These are phyloP conservation scores for Ophiocordyceps camponoti-leonardi DNA, from an alignment of 2,329 filamentous ascomycete species.

Conservation along the genomic window DNA sequence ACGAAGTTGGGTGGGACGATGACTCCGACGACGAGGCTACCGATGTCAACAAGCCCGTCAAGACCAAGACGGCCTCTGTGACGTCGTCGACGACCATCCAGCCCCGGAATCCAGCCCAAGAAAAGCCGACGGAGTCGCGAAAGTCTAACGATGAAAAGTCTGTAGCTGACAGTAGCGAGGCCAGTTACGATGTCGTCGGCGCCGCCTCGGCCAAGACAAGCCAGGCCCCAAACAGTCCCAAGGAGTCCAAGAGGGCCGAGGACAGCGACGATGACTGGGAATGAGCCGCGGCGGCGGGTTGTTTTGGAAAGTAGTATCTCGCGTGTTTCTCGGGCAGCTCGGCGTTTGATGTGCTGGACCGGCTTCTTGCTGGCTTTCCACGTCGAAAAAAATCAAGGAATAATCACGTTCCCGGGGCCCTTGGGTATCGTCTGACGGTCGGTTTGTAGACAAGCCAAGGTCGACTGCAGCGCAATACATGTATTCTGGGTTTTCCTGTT, in stretches of 20 bases:
- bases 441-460: not conserved
- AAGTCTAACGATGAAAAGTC: conserved; percentile 79
- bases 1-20: conserved; percentile 57
- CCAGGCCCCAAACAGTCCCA: conserved; percentile 54
- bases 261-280: conserved; percentile 13
- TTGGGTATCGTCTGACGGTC: not conserved
- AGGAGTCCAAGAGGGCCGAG: conserved; percentile 34
- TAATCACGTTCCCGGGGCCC: conserved; percentile 3
- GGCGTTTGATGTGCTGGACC: conserved; percentile 15
- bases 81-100: conserved; percentile 45
- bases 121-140: conserved; percentile 49
- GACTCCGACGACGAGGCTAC: conserved; percentile 39
- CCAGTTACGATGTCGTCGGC: conserved; percentile 86
- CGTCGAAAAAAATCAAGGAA: conserved; percentile 1
- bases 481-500: not conserved
- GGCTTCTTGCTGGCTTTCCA: conserved; percentile 1
- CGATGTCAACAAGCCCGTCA: not conserved
- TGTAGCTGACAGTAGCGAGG: conserved; percentile 70
- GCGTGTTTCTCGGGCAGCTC: conserved; percentile 8
- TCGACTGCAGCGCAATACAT: not conserved
- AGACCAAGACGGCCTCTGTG: conserved; percentile 26
- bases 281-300: conserved; percentile 1
- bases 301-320: not conserved
- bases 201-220: conserved; percentile 60
- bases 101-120: conserved; percentile 24